phyloP scores from a whole-genome alignment of 23 red algal genomes.

The Gracilaria vermiculophylla region DNA sequence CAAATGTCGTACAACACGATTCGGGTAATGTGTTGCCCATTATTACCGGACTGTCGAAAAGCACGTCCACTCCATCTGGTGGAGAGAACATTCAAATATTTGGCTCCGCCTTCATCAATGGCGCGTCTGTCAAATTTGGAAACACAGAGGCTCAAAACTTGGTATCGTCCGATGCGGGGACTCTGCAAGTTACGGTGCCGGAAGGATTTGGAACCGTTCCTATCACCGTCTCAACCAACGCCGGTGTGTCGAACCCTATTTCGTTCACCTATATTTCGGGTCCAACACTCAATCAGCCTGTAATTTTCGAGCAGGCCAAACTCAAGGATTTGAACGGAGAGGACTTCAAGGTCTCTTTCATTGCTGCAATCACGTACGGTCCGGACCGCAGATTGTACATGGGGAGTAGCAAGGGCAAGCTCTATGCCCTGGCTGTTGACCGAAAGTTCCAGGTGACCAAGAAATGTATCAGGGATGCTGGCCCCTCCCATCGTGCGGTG shows the following conservation, averaged over 20 bases:
- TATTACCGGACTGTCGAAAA: constrained; percentile 38
- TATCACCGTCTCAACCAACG: constrained; percentile 53
- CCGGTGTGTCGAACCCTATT: constrained; percentile 50
- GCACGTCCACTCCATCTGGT: constrained; percentile 17
- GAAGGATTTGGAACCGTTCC: constrained; percentile 40
- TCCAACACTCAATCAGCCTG: constrained; percentile 39
- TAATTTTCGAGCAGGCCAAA: constrained; percentile 46
- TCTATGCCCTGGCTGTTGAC: constrained; percentile 51
- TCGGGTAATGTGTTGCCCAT: constrained; percentile 23
- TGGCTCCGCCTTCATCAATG: constrained; percentile 48
- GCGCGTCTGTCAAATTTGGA: constrained; percentile 60
- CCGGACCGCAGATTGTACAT: constrained; percentile 66
- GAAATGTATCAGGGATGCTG: constrained; percentile 22
- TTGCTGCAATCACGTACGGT: constrained; percentile 43
- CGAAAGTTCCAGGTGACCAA: constrained; percentile 30
- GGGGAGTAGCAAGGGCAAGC: constrained; percentile 44
- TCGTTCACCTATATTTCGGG: constrained; percentile 60
- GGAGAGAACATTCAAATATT: constrained; percentile 66
- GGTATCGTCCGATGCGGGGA: constrained; percentile 40
- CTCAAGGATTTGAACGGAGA: constrained; percentile 42
- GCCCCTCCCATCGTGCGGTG: constrained; percentile 29
- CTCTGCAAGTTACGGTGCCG: constrained; percentile 61
- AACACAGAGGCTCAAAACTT: constrained; percentile 38
- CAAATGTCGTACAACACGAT: constrained; percentile 37
- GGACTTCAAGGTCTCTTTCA: constrained; percentile 50